phyloP scores from a whole-genome alignment of 352 stramenopile genomes.

The Globisporangium acanthophoron region DNA sequence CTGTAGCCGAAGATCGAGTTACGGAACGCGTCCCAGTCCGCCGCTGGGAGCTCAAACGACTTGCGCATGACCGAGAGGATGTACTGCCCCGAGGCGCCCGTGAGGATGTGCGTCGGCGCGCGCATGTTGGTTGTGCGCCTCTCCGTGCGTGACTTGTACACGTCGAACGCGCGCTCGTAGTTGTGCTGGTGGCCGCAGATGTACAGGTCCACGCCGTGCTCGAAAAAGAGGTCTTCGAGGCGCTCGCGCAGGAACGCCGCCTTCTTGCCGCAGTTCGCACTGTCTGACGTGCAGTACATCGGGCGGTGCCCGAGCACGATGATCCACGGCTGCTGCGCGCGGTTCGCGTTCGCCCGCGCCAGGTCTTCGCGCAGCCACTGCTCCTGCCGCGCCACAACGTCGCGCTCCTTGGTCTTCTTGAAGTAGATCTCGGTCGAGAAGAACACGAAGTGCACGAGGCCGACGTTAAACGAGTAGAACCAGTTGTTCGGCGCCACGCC shows the following conservation, averaged over 20 bases:
- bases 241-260: constrained; percentile 49
- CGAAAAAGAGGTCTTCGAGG: constrained; percentile 79
- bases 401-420: constrained; percentile 45
- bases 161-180: constrained; percentile 85
- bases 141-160: constrained; percentile 62
- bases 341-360: constrained; percentile 52
- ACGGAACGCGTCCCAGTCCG: constrained; percentile 77
- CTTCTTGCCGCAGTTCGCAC: constrained; percentile 62
- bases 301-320: constrained; percentile 82
- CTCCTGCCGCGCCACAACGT: constrained; percentile 55
- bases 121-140: constrained; percentile 74
- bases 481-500: constrained; percentile 82
- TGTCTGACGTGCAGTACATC: constrained; percentile 87
- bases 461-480: constrained; percentile 87
- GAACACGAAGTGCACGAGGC: constrained; percentile 83
- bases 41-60: constrained; percentile 51
- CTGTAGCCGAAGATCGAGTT: constrained; percentile 88
- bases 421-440: constrained; percentile 90
- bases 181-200: constrained; percentile 89
- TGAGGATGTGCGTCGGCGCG: constrained; percentile 87
- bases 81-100: constrained; percentile 83
- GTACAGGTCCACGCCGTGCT: constrained; percentile 83
- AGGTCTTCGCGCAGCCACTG: constrained; percentile 65
- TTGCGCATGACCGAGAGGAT: constrained; percentile 76
- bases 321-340: constrained; percentile 65